Evolutionary conservation across 768 basidiomycete genomes (phyloP).

Genomic region (Tulasnella sp.): DNA sequence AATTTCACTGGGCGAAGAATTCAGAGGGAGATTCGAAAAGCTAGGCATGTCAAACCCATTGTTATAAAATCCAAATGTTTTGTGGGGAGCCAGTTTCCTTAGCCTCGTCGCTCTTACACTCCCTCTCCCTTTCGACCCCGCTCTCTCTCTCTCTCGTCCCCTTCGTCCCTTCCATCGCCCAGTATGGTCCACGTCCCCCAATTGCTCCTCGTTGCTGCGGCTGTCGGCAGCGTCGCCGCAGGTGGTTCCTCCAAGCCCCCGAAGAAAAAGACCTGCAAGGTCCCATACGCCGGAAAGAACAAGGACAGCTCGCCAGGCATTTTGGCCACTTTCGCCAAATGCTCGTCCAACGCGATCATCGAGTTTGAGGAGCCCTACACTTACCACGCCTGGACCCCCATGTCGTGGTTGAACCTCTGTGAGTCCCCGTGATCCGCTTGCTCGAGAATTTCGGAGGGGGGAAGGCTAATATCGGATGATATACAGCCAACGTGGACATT

Average conservation of each 20-base stretch:
- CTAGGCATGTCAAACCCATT: neutral
- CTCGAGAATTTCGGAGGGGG: neutral
- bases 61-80: neutral
- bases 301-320: constrained; percentile 48
- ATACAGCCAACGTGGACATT: constrained; percentile 48
- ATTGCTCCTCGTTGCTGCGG: neutral
- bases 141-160: neutral
- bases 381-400: constrained; percentile 48
- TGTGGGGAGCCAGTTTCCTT: neutral
- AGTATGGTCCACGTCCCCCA: neutral
- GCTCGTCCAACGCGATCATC: constrained; percentile 45
- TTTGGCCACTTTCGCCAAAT: constrained; percentile 46
- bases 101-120: neutral
- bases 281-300: constrained; percentile 32
- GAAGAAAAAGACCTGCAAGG: constrained; percentile 31
- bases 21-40: neutral
- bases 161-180: neutral
- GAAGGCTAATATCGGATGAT: neutral
- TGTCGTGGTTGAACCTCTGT: constrained; percentile 44
- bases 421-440: neutral
- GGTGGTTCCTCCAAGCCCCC: neutral
- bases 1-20: neutral
- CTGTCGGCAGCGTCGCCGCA: neutral
- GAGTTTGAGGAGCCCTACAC: constrained; percentile 44
- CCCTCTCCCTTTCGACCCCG: neutral